These are phyloP conservation scores for Gossypium lobatum DNA, from an alignment of 441 rosid species.

Conservation along the genomic window DNA sequence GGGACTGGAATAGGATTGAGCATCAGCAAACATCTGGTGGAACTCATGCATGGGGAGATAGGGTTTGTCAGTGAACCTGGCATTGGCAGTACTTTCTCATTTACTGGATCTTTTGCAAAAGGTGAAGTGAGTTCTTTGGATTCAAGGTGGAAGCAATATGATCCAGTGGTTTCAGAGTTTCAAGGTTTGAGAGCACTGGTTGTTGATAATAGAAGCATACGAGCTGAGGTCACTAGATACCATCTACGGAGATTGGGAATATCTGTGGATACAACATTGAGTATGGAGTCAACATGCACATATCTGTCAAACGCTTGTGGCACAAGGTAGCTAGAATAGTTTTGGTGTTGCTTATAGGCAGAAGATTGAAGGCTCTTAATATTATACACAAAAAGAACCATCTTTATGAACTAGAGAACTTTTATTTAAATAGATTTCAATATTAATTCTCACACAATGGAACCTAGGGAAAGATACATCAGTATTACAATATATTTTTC, in stretches of 20 bases:
- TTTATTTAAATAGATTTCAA: neutral
- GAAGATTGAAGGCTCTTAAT: neutral
- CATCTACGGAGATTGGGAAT: constrained; percentile 80
- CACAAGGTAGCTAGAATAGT: constrained; percentile 37
- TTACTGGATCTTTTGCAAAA: constrained; percentile 61
- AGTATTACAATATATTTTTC: neutral
- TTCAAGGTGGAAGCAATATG: constrained; percentile 40
- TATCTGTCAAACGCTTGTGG: constrained; percentile 26
- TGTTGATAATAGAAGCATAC: constrained; percentile 62
- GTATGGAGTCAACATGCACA: constrained; percentile 42
- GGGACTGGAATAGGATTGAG: constrained; percentile 97
- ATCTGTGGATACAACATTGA: constrained; percentile 34
- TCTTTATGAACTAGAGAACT: neutral
- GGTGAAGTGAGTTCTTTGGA: constrained; percentile 42
- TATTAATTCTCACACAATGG: neutral
- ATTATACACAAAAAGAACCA: neutral
- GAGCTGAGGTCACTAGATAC: constrained; percentile 77
- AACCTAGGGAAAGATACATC: constrained; percentile 6
- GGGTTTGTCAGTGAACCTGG: constrained; percentile 77
- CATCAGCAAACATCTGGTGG: constrained; percentile 81
- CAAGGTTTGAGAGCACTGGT: constrained; percentile 64
- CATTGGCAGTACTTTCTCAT: constrained; percentile 84
- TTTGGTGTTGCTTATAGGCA: neutral
- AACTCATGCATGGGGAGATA: constrained; percentile 91
- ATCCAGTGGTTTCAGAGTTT: constrained; percentile 44